Base-by-base conservation (phyloP, 768 basidiomycete genomes). In the Naganishia friedmannii region DNA sequence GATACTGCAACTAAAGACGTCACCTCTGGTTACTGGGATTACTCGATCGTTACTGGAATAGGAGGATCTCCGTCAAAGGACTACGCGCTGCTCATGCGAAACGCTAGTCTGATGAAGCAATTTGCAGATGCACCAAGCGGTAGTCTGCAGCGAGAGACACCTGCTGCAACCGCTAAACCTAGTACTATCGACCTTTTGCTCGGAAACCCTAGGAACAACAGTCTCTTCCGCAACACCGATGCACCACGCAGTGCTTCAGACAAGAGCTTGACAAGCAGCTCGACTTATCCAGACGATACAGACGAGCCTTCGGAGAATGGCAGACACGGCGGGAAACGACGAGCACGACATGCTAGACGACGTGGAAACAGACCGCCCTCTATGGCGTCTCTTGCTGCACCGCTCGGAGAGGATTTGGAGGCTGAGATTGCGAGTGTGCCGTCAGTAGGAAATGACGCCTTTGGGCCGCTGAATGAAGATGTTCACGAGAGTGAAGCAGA, bases 21-120 rank as follows among this genome's bases (percentile, higher is more conserved):
- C 15, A 26, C 21, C n/a, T 63, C 60, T 26, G 60, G 60, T 13
- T 63, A 63, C 42, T 63, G 60, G 60, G 60, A 63, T 45, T 63
- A 63, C 21, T 63, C 60, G 5, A 63, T 63, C 42, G 60, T 63
- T 1, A 63, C 60, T 23, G 60, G 60, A 13, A 28, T 63, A 23
- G 60, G 39, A 45, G 60, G 60, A 26, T 63, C 60, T 6, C 60
- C 60, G 6, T 28, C 60, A 12, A 45, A n/a, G 32, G 60, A 63
- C 32, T 46, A 28, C 60, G 9, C 39, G 42, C 1, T n/a, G 60
- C 39, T 63, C 4, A 29, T 63, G 39, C 60, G 60, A 45, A 63
- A 63, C 42, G 26, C 60, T 37, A 63, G 60, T 28, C 10, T 63
- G 60, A 45, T 42, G 60, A 63, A 63, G 39, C 7, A 46, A 26